Evolutionary conservation across 208 protist genomes (phyloP).

Genomic region (Crithidia fasciculata): DNA sequence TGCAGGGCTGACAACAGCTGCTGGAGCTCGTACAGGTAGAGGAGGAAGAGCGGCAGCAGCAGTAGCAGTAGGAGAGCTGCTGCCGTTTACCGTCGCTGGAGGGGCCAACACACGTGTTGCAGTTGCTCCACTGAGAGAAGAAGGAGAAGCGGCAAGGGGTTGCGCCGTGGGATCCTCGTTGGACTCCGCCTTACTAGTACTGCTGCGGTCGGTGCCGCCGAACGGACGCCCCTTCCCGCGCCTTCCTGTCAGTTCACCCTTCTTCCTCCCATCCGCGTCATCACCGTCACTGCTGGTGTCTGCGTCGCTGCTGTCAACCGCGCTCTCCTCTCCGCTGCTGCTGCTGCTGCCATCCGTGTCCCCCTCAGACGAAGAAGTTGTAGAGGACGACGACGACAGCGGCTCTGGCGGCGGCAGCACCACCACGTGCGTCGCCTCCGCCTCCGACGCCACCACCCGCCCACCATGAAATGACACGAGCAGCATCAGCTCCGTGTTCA

Average conservation of each 20-base stretch:
- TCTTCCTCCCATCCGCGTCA: background rate
- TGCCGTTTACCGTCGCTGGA: no score
- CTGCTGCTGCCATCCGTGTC: constrained; percentile 5
- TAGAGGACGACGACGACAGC: constrained; percentile 14
- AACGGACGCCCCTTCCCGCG: background rate
- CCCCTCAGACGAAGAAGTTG: constrained; percentile 5
- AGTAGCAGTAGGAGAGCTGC: no score
- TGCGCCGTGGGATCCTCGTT: background rate
- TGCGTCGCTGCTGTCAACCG: constrained; percentile 17
- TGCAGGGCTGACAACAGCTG: no score
- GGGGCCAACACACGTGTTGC: no score
- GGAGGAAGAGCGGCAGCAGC: no score
- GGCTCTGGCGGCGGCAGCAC: constrained; percentile 5
- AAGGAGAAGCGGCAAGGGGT: background rate
- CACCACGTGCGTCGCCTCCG: constrained; percentile 75
- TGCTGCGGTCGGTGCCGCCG: background rate
- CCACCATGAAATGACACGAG: constrained; percentile 60
- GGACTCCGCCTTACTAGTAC: background rate
- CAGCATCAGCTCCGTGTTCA: constrained; percentile 36
- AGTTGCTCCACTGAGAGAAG: no score
- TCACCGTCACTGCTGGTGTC: background rate
- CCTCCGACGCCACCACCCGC: constrained; percentile 34
- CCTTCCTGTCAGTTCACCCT: no score
- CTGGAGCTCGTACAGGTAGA: no score
- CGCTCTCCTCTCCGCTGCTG: background rate